Percentiles rank a stretch among this genome's conserved stretches.
phyloP scores from a whole-genome alignment of 2,329 filamentous ascomycete genomes.

The Colletotrichum limetticola region DNA sequence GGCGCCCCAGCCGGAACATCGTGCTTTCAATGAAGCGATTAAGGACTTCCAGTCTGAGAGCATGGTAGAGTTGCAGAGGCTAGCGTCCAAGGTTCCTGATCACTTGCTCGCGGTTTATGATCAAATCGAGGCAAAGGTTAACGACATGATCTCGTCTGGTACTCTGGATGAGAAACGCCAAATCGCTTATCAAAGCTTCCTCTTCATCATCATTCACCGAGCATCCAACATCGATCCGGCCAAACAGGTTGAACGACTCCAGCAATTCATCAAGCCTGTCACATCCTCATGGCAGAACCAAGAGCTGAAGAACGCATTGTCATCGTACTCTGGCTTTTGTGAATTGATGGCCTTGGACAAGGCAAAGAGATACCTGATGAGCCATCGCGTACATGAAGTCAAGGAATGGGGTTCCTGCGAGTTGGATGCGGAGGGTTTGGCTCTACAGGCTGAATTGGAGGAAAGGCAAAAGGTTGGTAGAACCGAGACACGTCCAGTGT shows the following conservation, averaged over 20 bases:
- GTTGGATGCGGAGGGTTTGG: conserved; percentile 82
- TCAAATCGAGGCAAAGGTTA: conserved; percentile 84
- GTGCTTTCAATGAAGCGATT: conserved; percentile 85
- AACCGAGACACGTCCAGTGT: background rate
- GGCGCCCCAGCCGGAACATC: conserved; percentile 75
- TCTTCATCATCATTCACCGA: conserved; percentile 95
- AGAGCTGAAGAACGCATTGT: conserved; percentile 74
- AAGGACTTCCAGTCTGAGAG: conserved; percentile 88
- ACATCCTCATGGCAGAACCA: conserved; percentile 82
- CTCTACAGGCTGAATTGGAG: conserved; percentile 82
- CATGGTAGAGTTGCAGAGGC: conserved; percentile 86
- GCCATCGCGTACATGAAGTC: conserved; percentile 77
- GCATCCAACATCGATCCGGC: conserved; percentile 77
- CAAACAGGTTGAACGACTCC: conserved; percentile 77
- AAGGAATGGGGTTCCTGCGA: conserved; percentile 84
- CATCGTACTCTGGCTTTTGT: conserved; percentile 83
- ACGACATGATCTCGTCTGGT: conserved; percentile 79
- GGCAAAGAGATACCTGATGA: conserved; percentile 82
- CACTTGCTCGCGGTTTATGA: conserved; percentile 90
- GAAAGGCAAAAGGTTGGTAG: conserved; percentile 73
- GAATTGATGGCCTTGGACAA: conserved; percentile 81
- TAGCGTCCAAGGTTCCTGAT: conserved; percentile 92
- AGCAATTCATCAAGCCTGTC: conserved; percentile 84
- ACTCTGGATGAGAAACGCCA: conserved; percentile 83
- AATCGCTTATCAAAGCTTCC: conserved; percentile 87